Evolutionary conservation across 352 stramenopile genomes (phyloP).

Genomic region (Salisapilia sapeloensis): DNA sequence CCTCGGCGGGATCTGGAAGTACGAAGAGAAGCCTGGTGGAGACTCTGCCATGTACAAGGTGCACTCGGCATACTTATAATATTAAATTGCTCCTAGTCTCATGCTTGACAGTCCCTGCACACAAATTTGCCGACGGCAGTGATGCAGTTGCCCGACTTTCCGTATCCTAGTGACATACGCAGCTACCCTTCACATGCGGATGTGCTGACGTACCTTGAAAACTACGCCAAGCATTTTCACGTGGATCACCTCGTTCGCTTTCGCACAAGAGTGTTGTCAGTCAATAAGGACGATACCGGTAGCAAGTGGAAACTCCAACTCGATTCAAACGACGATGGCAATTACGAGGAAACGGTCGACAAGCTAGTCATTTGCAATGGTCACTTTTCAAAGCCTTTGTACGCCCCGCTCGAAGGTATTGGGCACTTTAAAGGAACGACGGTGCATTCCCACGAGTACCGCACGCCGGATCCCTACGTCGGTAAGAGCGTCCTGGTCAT

Average conservation of each 20-base stretch:
- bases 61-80: no score
- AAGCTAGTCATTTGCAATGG: conserved; percentile 65
- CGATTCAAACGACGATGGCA: conserved; percentile 10
- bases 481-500: conserved; percentile 46
- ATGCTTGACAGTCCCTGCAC: conserved; percentile 55
- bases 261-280: conserved; percentile 25
- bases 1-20: conserved; percentile 69
- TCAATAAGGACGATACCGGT: conserved; percentile 15
- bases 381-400: conserved; percentile 46
- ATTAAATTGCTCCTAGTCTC: no score
- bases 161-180: conserved; percentile 26
- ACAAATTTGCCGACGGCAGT: conserved; percentile 65
- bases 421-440: conserved; percentile 22
- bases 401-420: conserved; percentile 22
- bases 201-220: conserved; percentile 52
- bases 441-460: conserved; percentile 40
- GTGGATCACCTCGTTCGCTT: conserved; percentile 30
- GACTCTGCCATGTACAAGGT: conserved; percentile 64
- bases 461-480: conserved; percentile 19
- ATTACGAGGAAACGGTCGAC: conserved; percentile 53
- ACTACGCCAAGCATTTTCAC: conserved; percentile 33
- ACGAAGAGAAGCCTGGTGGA: conserved; percentile 20
- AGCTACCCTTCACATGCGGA: conserved; percentile 46
- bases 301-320: conserved; percentile 29
- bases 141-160: conserved; percentile 60